phyloP scores from a whole-genome alignment of 1,284 basidiomycete species.

The Sporisorium graminicola region DNA sequence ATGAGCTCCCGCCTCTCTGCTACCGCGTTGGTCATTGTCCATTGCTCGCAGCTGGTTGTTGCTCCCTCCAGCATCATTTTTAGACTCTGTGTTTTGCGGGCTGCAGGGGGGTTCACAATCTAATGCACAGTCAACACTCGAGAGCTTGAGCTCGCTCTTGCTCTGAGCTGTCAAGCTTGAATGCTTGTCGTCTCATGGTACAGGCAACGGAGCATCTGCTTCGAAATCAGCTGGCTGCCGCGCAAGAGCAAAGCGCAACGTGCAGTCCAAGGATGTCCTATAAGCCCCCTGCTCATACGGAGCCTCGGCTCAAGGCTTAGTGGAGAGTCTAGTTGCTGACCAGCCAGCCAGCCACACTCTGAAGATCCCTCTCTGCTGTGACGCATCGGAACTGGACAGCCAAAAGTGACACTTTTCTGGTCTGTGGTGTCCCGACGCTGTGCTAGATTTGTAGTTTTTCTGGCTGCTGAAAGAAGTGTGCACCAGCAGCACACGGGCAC shows the following conservation, averaged over 20 bases:
- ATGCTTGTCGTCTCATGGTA: not conserved
- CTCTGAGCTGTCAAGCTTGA: not conserved
- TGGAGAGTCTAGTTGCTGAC: not conserved
- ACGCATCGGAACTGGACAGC: not conserved
- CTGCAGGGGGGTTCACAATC: not conserved
- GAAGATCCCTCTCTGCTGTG: not conserved
- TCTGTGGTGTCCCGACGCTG: not conserved
- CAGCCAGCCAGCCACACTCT: no score
- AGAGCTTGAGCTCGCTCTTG: not conserved
- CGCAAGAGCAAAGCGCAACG: not conserved
- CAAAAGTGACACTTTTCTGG: slow-evolving; percentile 1
- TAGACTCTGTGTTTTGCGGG: not conserved
- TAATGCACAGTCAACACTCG: not conserved
- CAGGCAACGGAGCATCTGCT: no score
- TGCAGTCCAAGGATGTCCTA: not conserved
- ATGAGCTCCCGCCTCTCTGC: not conserved
- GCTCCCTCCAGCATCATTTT: not conserved
- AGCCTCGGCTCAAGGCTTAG: not conserved
- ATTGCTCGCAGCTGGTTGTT: not conserved
- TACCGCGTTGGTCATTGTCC: not conserved
- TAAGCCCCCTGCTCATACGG: not conserved
- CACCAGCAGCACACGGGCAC: not conserved
- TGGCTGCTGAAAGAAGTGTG: not conserved
- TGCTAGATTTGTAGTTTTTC: not conserved
- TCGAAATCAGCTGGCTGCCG: not conserved